Percentiles rank a stretch among this genome's conserved stretches.
These are phyloP conservation scores for Debaryomyces maramus DNA, from an alignment of 805 yeast genomes.

Conservation along the genomic window DNA sequence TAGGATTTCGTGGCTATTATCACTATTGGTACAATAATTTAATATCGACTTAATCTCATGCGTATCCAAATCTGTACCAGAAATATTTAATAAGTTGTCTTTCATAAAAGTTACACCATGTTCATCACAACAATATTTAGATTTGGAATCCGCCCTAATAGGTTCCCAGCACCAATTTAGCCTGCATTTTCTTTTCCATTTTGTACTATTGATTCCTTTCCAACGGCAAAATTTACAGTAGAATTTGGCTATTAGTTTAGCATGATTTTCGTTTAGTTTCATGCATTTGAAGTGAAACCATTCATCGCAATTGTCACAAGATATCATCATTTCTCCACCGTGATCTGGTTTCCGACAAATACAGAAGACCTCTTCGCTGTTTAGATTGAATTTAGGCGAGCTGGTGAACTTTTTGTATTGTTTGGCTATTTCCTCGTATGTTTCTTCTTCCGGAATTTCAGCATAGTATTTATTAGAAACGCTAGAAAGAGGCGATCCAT, in stretches of 20 bases:
- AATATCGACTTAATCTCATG: conserved; percentile 25
- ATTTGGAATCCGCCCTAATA: conserved; percentile 37
- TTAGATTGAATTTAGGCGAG: conserved; percentile 43
- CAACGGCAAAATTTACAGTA: conserved; percentile 74
- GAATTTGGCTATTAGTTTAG: conserved; percentile 59
- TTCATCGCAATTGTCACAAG: conserved; percentile 92
- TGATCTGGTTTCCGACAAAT: conserved; percentile 75
- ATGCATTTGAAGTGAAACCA: conserved; percentile 90
- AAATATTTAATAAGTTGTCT: conserved; percentile 17
- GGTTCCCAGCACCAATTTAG: conserved; percentile 57
- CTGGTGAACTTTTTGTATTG: conserved; percentile 36
- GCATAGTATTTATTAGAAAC: neutral
- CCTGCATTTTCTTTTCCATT: conserved; percentile 80
- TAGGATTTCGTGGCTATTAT: conserved; percentile 20
- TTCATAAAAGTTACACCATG: conserved; percentile 60
- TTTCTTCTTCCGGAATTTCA: conserved; percentile 21
- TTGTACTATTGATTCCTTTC: conserved; percentile 50
- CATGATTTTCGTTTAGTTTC: conserved; percentile 50
- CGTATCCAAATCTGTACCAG: conserved; percentile 14
- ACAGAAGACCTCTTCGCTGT: conserved; percentile 70
- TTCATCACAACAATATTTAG: conserved; percentile 73
- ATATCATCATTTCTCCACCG: conserved; percentile 82
- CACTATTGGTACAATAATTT: conserved; percentile 15
- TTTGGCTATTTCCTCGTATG: conserved; percentile 32
- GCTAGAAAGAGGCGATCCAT: neutral